Evolutionary conservation across 148 eudicot species (phyloP), one percentile per base, ranked within the genome.

Genomic region (Rhododendron griersonianum): DNA sequence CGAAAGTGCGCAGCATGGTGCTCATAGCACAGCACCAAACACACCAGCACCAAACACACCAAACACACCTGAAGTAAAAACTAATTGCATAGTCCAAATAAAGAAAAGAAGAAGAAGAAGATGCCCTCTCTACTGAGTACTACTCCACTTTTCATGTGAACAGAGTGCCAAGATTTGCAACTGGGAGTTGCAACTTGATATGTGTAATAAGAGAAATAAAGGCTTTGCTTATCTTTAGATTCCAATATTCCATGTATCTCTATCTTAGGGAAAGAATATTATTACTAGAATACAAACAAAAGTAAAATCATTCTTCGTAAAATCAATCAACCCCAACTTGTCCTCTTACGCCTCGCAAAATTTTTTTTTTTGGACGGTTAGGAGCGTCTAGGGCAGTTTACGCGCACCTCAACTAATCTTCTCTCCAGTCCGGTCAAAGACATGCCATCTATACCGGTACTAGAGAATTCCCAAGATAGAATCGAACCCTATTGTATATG

Each of bases 291-390:
- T 85, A 87, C 73, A 55, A 55, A 41, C 81, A 80, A 59, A 78
- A 67, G 74, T 55, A 41, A 84, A 85, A 82, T 59, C 57, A 67
- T 41, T 50, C 18, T 55, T 45, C 78, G 13, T 78, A 21, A 48
- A 76, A 87, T 81, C 85, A 80, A 87, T 90, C 86, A 78, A 85
- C 76, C 76, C 85, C 91, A 87, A 87, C 89, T 86, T 80, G 85
- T 65, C 47, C 77, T 78, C 61, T 81, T 37, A 45, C 63, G 59
- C 84, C 77, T 57, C 59, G 37, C 28, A 39, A 41, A 57, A n/a
- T n/a, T 63, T 71, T 53, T 73, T 53, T 53, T 57, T 11, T 21
- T 21, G 0, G 11, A 63, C 4, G 1, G 1, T 9, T 1, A 23
- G 0, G 71, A 63, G 11, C 0, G 11, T 63, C 13, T 0, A 9